Conservation (phyloP, 352 stramenopile species). For the Globisporangium yorkense region DNA sequence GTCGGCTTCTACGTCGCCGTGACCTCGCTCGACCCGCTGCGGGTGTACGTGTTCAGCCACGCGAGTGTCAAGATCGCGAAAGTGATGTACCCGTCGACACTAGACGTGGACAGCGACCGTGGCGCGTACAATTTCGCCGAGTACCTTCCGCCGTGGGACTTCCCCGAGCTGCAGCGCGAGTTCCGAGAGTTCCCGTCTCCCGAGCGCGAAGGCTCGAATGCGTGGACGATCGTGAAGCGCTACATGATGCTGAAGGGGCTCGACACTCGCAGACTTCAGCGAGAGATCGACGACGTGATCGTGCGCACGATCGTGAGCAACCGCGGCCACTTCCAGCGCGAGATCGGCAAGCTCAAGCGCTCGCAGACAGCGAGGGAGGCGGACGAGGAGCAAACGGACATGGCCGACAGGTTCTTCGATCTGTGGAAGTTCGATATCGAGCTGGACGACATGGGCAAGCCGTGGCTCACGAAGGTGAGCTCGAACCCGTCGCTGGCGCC, state of each 20-base stretch:
- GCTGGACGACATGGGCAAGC: slow-evolving; percentile 90
- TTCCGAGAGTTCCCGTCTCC: slow-evolving; percentile 62
- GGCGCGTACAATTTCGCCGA: slow-evolving; percentile 65
- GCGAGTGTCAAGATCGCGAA: slow-evolving; percentile 72
- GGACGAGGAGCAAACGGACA: slow-evolving; percentile 23
- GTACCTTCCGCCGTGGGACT: slow-evolving; percentile 68
- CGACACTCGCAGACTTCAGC: slow-evolving; percentile 55
- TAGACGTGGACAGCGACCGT: slow-evolving; percentile 33
- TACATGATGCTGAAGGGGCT: slow-evolving; percentile 54
- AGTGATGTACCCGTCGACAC: slow-evolving; percentile 37
- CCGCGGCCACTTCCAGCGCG: slow-evolving; percentile 40
- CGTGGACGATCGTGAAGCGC: slow-evolving; percentile 59
- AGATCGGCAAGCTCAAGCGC: slow-evolving; percentile 43
- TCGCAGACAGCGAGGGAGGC: slow-evolving; percentile 9
- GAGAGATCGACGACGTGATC: slow-evolving; percentile 63
- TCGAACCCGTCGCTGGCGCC: slow-evolving; percentile 59
- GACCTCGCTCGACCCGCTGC: slow-evolving; percentile 77
- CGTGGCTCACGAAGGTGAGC: slow-evolving; percentile 91
- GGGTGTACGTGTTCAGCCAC: slow-evolving; percentile 79
- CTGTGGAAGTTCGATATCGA: slow-evolving; percentile 96
- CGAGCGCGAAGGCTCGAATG: slow-evolving; percentile 46
- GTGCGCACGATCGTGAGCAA: slow-evolving; percentile 54
- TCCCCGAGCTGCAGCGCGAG: slow-evolving; percentile 46
- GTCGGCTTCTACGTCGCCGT: slow-evolving; percentile 85
- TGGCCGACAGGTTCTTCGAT: slow-evolving; percentile 89